These are phyloP conservation scores for Podospora bellae-mahoneyi DNA, from an alignment of 495 filamentous ascomycete genomes.

Conservation along the genomic window DNA sequence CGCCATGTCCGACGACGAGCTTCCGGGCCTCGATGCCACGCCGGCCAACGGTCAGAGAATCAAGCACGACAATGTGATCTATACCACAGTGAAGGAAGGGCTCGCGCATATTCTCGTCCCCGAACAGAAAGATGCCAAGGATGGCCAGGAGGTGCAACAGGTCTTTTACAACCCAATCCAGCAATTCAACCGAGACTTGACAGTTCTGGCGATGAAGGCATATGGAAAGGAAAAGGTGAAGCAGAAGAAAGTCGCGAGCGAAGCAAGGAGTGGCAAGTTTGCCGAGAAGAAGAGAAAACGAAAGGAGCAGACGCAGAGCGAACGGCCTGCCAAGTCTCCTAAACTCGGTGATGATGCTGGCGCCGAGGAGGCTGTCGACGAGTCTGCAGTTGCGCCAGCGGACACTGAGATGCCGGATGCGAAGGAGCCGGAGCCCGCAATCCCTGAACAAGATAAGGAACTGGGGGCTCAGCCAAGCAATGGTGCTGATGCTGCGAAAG, in stretches of 20 bases:
- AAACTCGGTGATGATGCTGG: slow-evolving; percentile 20
- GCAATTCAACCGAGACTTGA: slow-evolving; percentile 96
- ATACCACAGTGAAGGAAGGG: slow-evolving; percentile 45
- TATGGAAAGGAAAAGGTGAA: slow-evolving; percentile 68
- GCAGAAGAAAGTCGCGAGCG: slow-evolving; percentile 41
- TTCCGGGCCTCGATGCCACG: slow-evolving; percentile 21
- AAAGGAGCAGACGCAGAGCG: slow-evolving; percentile 37
- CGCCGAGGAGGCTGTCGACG: neutral
- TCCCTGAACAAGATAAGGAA: neutral
- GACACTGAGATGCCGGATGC: slow-evolving; percentile 25
- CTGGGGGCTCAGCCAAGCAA: slow-evolving; percentile 1
- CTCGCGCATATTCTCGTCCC: slow-evolving; percentile 47
- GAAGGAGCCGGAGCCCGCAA: slow-evolving; percentile 19
- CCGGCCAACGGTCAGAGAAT: slow-evolving; percentile 36
- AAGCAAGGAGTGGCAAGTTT: slow-evolving; percentile 37
- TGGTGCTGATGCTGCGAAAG: slow-evolving; percentile 21
- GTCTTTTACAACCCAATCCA: slow-evolving; percentile 99
- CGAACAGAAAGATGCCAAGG: slow-evolving; percentile 30
- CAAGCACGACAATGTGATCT: slow-evolving; percentile 38
- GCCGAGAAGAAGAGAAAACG: slow-evolving; percentile 50
- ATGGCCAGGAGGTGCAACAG: slow-evolving; percentile 55
- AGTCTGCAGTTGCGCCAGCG: slow-evolving; percentile 8
- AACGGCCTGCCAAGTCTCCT: slow-evolving; percentile 28
- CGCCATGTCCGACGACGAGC: slow-evolving; percentile 30
- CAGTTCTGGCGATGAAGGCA: slow-evolving; percentile 81